Percentiles rank a stretch among this genome's conserved stretches.
Conservation (phyloP, 371 early-diverging fungal species). For the Mucor lusitanicus region DNA sequence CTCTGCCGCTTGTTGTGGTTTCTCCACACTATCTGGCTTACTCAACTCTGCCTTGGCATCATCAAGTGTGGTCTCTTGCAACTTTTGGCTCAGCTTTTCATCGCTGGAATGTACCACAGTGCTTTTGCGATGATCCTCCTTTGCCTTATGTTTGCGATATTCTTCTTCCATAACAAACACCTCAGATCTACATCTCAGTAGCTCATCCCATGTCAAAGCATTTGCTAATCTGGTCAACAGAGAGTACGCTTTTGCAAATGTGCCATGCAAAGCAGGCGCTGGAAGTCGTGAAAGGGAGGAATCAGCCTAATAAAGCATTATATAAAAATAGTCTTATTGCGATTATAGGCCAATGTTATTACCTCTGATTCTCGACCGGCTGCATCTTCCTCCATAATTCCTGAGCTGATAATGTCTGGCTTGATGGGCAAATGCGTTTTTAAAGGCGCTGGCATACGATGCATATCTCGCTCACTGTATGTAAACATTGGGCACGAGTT, state of each 20-base stretch:
- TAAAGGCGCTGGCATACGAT: conserved; percentile 85
- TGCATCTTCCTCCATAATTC: conserved; percentile 74
- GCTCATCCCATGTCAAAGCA: conserved; percentile 94
- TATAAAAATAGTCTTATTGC: neutral
- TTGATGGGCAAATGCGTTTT: conserved; percentile 80
- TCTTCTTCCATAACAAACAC: conserved; percentile 99
- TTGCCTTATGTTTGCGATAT: conserved; percentile 77
- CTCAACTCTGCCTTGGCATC: neutral
- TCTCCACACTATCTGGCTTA: neutral
- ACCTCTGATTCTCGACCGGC: conserved; percentile 69
- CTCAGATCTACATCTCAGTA: conserved; percentile 78
- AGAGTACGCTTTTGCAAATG: conserved; percentile 87
- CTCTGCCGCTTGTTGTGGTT: neutral
- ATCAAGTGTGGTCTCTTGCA: neutral
- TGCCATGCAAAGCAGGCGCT: conserved; percentile 87
- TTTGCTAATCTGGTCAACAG: conserved; percentile 79
- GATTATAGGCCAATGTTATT: neutral
- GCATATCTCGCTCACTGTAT: conserved; percentile 86
- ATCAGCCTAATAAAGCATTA: conserved; percentile 21
- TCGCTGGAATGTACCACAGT: neutral
- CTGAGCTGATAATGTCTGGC: conserved; percentile 60
- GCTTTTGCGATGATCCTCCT: conserved; percentile 45
- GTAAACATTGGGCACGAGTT: conserved; percentile 98
- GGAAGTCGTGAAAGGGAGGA: conserved; percentile 77
- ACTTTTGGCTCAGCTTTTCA: neutral